Conservation (phyloP, 768 basidiomycete genomes). For the Trametes gibbosa region DNA sequence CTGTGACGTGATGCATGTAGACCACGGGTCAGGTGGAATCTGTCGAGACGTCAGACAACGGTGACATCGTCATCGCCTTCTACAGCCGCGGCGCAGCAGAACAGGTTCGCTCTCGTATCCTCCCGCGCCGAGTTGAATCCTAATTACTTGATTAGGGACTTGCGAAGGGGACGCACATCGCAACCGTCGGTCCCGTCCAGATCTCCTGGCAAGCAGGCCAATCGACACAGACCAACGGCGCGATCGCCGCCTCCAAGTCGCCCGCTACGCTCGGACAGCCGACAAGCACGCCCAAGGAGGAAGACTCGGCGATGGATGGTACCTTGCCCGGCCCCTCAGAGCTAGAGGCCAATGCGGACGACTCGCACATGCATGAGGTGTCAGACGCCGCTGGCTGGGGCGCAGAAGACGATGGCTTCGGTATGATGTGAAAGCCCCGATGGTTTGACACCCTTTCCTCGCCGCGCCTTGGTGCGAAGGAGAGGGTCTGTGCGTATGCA, state of each 20-base stretch:
- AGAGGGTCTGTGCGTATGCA: neutral
- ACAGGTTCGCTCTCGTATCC: conserved; percentile 46
- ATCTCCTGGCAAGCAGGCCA: conserved; percentile 61
- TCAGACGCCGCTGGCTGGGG: conserved; percentile 70
- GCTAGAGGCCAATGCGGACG: conserved; percentile 23
- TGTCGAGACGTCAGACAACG: conserved; percentile 51
- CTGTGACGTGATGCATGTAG: conserved; percentile 34
- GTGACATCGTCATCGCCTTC: conserved; percentile 67
- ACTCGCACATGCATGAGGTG: conserved; percentile 48
- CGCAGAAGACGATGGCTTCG: conserved; percentile 72
- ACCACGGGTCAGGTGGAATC: conserved; percentile 70
- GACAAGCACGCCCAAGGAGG: conserved; percentile 19
- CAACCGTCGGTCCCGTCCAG: conserved; percentile 62
- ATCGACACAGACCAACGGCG: conserved; percentile 2
- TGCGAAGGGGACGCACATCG: conserved; percentile 66
- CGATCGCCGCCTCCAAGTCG: conserved; percentile 3
- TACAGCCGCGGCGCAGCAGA: conserved; percentile 72
- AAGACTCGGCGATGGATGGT: conserved; percentile 25
- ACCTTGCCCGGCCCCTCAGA: conserved; percentile 26
- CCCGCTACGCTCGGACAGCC: conserved; percentile 15
- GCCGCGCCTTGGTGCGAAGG: neutral
- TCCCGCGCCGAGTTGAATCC: conserved; percentile 9
- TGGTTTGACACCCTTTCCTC: too few relatives aligned
- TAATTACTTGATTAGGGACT: conserved; percentile 51
- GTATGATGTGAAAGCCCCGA: conserved; percentile 44